Evolutionary conservation across 2,329 filamentous ascomycete species (phyloP).

Genomic region (Trichoderma breve): DNA sequence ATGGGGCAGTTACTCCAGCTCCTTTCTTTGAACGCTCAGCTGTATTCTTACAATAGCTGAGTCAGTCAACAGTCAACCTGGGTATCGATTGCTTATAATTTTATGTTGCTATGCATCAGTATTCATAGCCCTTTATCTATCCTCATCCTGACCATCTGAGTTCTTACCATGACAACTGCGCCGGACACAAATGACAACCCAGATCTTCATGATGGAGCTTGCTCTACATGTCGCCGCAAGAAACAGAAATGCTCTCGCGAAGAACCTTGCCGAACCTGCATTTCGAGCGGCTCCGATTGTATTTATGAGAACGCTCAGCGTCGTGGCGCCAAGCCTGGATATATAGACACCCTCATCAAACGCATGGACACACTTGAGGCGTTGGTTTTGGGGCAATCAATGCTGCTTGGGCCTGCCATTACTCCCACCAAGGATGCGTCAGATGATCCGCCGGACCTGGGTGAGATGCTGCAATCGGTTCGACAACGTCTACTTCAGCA

Average conservation of each 20-base stretch:
- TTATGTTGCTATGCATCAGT: not conserved
- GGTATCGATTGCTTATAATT: not conserved
- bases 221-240: conserved; percentile 20
- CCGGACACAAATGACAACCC: not conserved
- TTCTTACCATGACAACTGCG: not conserved
- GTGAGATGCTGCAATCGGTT: conserved; percentile 11
- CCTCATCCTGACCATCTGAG: not conserved
- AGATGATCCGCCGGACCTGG: not conserved
- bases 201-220: conserved; percentile 18
- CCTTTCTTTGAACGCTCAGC: not conserved
- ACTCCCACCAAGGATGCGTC: not conserved
- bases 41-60: not conserved
- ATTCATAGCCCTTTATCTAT: not conserved
- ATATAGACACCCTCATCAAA: conserved; percentile 19
- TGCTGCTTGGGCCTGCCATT: conserved; percentile 9
- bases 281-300: conserved; percentile 15
- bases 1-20: not conserved
- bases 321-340: conserved; percentile 20
- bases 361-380: conserved; percentile 22
- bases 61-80: not conserved
- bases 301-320: conserved; percentile 21
- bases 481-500: conserved; percentile 18
- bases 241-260: conserved; percentile 21
- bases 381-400: conserved; percentile 21
- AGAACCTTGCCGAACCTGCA: conserved; percentile 19